Evolutionary conservation across 345 rosid genomes (phyloP), one percentile per base, ranked within the genome.

Genomic region (Aethionema arabicum): DNA sequence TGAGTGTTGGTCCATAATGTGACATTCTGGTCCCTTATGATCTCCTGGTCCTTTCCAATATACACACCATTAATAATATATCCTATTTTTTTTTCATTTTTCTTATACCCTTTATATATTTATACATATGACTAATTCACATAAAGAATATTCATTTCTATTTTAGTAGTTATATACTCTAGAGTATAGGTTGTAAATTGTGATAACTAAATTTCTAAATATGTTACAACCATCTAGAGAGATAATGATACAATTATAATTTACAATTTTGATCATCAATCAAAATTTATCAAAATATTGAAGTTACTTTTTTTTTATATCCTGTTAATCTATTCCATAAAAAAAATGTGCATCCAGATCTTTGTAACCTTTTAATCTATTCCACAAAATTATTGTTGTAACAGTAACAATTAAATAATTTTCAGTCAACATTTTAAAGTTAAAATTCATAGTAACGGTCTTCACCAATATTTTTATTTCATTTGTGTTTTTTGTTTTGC

Each of bases 21-120:
- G 83, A 73, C 84, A 86, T 40, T 32, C 65, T 72, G 85, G 89
- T 59, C 87, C 92, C 72, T 32, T 41, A 4, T 56, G 67, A 60
- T 66, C 67, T 66, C 76, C 44, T 66, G 75, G 75, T 71, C 75
- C 70, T 63, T 63, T 37, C 75, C 75, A 51, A 71, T 59, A 71
- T 64, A 57, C 65, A 57, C 65, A 69, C 63, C 64, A 48, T 50
- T 16, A 29, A 57, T 64, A 42, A 39, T 64, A 57, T 43, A 60
- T 30, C 35, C 42, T 51, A 27, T 52, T 40, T 21, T 40, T 21
- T 21, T 41, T 40, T 41, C 14, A 2, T 49, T 38, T 5, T 47
- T 39, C n/a, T 21, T 21, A 21, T 1, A 21, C 27, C 48, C 41
- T 14, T 32, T 37, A 8, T 4, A 29, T 40, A 3, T 30, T 41